phyloP scores from a whole-genome alignment of 495 filamentous ascomycete species.

The Hypoxylon crocopeplum region DNA sequence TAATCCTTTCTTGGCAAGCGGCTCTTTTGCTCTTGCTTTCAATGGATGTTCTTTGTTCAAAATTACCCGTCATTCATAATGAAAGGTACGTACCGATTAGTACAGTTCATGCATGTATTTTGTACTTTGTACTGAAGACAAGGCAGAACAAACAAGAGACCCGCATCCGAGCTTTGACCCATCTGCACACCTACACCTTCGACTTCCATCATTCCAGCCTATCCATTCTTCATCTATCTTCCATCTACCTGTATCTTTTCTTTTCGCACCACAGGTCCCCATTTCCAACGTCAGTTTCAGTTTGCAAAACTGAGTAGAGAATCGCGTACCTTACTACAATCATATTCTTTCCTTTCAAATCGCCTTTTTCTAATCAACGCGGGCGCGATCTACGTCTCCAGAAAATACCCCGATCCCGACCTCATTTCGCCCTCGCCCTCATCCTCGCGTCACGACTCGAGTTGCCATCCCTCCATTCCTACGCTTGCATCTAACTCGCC shows the following conservation, averaged over 20 bases:
- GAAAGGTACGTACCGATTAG: too few species aligned
- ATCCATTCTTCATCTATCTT: constrained; percentile 11
- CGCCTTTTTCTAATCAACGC: not conserved
- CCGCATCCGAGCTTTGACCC: constrained; percentile 21
- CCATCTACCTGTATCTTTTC: not conserved
- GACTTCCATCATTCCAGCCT: constrained; percentile 18
- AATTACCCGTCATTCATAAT: too few species aligned
- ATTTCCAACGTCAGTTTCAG: not conserved
- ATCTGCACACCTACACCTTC: constrained; percentile 4
- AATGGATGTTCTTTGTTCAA: not conserved
- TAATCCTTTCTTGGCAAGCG: constrained; percentile 22
- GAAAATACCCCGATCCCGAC: too few species aligned
- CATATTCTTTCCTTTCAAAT: not conserved
- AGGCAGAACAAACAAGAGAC: too few species aligned
- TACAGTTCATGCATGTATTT: too few species aligned
- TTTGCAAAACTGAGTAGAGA: not conserved
- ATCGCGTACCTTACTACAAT: constrained; percentile 4
- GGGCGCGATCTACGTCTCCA: constrained; percentile 1
- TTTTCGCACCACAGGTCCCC: not conserved
- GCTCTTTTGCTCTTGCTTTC: constrained; percentile 9
- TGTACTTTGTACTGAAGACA: too few species aligned
- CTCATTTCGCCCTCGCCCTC: not conserved
- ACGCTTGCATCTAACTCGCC: not conserved
- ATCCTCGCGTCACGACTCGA: not conserved
- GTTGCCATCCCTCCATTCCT: not conserved